Base-by-base conservation (phyloP, 805 yeast species). In the Suhomyces emberorum region DNA sequence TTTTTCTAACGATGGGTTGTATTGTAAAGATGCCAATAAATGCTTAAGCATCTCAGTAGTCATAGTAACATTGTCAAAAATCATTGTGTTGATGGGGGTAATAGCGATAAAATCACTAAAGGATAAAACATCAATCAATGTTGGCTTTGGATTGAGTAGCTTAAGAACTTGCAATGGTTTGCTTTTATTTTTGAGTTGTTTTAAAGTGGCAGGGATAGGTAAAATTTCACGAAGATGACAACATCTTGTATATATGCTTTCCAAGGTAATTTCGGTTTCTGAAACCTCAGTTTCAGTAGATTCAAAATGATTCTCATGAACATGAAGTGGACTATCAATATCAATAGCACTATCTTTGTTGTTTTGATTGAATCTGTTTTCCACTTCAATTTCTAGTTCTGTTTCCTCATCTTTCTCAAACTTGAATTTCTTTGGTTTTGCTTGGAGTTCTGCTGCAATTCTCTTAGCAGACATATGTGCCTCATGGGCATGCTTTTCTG, bases 261-360 rank as follows among this genome's bases (percentile, higher is more conserved):
- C 82, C 32, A 77, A 54, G 2, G 78, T 57, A 1, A 72, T 48
- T 9, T 53, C 49, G 1, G 50, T 46, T 7, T 34, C 32, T 8
- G 31, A 20, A 7, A 36, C 41, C 15, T 54, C 54, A 10, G 16
- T 6, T 8, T 37, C 47, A 7, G 45, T 50, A 7, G 45, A 46
- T 30, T 57, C 63, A 48, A 78, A 79, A 25, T 69, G 65, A 37
- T 74, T 68, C 44, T 77, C 82, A 54, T 79, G 82, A 16, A 68
- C 36, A 55, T 78, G 83, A 28, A 83, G 73, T 2, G 91, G 91
- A 42, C 78, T 83, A 52, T 84, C 95, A 47, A 84, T 83, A 41
- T 72, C 81, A 23, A 63, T 57, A 4, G 49, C 48, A 10, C 46
- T 54, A 2, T 37, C 9, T 5, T 23, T 23, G 12, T 7, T 23